phyloP scores from a whole-genome alignment of 192 early-diverging fungal species.

The Linnemannia schmuckeri region DNA sequence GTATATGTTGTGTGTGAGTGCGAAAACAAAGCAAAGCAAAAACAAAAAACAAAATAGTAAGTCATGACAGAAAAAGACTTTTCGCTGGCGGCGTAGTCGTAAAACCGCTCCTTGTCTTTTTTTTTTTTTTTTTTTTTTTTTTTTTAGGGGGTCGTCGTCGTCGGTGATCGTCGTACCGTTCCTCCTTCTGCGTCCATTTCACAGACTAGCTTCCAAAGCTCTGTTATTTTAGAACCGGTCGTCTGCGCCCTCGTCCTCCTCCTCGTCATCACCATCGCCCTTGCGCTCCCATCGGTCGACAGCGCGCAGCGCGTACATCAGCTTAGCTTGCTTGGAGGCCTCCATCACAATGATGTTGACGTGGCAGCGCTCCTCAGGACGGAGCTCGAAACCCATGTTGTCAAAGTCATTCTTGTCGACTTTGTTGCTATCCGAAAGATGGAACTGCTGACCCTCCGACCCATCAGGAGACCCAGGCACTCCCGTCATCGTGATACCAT shows the following conservation, averaged over 20 bases:
- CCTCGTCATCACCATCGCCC: constrained; percentile 23
- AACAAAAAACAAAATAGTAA: constrained; percentile 5
- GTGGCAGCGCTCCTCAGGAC: constrained; percentile 72
- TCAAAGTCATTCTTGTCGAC: constrained; percentile 64
- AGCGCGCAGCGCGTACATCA: constrained; percentile 65
- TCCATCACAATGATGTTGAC: constrained; percentile 66
- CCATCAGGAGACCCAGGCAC: constrained; percentile 6
- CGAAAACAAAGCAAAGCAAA: background rate
- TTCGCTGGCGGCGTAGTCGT: background rate
- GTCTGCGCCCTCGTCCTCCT: constrained; percentile 51
- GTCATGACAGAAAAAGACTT: background rate
- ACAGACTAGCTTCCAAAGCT: background rate
- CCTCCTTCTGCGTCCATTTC: background rate
- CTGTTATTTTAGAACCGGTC: constrained; percentile 30
- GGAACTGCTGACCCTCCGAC: constrained; percentile 14
- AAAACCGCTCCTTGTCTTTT: background rate
- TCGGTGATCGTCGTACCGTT: background rate
- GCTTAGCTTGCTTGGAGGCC: constrained; percentile 67
- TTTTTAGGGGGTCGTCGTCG: background rate
- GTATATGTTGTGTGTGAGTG: constrained; percentile 5
- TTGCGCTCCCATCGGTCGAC: constrained; percentile 49
- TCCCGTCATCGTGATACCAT: constrained; percentile 37
- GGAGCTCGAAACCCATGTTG: constrained; percentile 64
- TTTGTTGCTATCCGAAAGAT: constrained; percentile 45
- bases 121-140: background rate